Evolutionary conservation across 2,329 filamentous ascomycete species (phyloP).

Genomic region (Geosmithia putterillii): DNA sequence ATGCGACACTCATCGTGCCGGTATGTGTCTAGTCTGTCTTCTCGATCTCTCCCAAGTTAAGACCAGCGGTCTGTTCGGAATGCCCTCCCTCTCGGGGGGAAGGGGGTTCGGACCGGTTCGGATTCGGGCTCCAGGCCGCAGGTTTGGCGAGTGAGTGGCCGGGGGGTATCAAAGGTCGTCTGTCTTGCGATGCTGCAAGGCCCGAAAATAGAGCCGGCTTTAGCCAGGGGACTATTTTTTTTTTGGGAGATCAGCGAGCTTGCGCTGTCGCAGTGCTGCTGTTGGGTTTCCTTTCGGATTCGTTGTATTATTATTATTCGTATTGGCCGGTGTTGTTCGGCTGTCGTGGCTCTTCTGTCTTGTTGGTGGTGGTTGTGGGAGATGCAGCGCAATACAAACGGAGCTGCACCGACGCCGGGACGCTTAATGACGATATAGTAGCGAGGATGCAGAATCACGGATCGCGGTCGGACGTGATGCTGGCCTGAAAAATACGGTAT

Average conservation of each 20-base stretch:
- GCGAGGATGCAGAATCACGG: slow-evolving; percentile 2
- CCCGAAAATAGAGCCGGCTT: too few species aligned
- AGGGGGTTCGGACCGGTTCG: not conserved
- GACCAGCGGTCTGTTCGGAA: not conserved
- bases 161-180: too few species aligned
- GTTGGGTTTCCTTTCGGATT: not conserved
- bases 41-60: not conserved
- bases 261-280: too few species aligned
- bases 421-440: slow-evolving; percentile 1
- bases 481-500: slow-evolving; percentile 23
- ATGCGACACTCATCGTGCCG: slow-evolving; percentile 36
- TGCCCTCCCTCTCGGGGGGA: not conserved
- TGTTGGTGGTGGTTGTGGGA: not conserved
- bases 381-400: not conserved
- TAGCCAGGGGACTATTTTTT: too few species aligned
- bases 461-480: slow-evolving; percentile 10
- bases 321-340: not conserved
- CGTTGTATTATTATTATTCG: not conserved
- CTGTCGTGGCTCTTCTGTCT: not conserved
- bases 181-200: too few species aligned
- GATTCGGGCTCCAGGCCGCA: too few species aligned
- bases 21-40: not conserved
- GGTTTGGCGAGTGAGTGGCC: too few species aligned
- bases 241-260: too few species aligned
- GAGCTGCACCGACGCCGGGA: not conserved